Percentiles rank a stretch among this genome's conserved stretches.
phyloP scores from a whole-genome alignment of 1,139 yeast genomes.

The Kodamaea plutei region DNA sequence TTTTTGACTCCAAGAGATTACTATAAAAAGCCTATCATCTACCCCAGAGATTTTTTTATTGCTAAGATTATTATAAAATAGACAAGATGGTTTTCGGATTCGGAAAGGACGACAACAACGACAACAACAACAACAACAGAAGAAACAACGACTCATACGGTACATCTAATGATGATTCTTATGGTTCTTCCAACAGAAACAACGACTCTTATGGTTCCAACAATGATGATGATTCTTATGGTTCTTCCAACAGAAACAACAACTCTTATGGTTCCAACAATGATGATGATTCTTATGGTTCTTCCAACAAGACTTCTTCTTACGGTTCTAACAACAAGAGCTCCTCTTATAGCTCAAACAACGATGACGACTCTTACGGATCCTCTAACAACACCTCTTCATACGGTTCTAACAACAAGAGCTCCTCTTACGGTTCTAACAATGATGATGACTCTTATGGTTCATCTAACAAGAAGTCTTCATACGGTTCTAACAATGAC shows the following conservation, averaged over 20 bases:
- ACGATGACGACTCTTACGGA: constrained; percentile 10
- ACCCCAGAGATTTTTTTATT: too few relatives aligned
- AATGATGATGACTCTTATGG: constrained; percentile 11
- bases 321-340: constrained; percentile 10
- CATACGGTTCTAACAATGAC: constrained; percentile 12
- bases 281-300: constrained; percentile 14
- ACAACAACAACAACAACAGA: constrained; percentile 8
- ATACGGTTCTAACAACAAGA: constrained; percentile 10
- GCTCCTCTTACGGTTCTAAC: constrained; percentile 7
- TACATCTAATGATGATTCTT: constrained; percentile 9
- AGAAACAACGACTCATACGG: constrained; percentile 10
- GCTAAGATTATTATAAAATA: too few relatives aligned
- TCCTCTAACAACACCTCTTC: constrained; percentile 7
- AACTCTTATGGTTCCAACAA: constrained; percentile 10
- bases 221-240: constrained; percentile 10
- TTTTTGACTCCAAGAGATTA: too few relatives aligned
- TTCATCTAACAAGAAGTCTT: constrained; percentile 10
- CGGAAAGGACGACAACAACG: constrained; percentile 15
- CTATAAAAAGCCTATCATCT: too few relatives aligned
- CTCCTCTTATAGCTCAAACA: constrained; percentile 8
- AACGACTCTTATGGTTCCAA: constrained; percentile 14
- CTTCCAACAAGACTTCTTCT: constrained; percentile 11
- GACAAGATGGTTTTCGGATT: constrained; percentile 18
- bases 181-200: constrained; percentile 9
- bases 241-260: constrained; percentile 9